Conservation (phyloP, 2,329 filamentous ascomycete species). For the Aureobasidium uvarum region DNA sequence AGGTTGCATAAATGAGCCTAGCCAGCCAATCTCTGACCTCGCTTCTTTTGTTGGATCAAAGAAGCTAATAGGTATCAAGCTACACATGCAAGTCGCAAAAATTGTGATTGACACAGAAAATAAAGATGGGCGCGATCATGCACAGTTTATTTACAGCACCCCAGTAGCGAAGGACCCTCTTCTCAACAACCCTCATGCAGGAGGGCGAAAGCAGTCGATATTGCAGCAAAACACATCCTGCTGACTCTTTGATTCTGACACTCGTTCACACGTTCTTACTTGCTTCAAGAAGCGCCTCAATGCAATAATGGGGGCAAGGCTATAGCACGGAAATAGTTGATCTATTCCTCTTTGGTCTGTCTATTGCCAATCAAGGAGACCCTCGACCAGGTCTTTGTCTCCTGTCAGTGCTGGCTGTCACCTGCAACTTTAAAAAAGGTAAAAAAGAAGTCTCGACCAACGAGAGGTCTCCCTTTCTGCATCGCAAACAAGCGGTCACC, state of each 20-base stretch:
- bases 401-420: slow-evolving; percentile 10
- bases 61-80: neutral
- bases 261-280: neutral
- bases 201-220: neutral
- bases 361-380: neutral
- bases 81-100: slow-evolving; percentile 18
- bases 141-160: slow-evolving; percentile 1
- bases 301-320: neutral
- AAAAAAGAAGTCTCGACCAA: neutral
- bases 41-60: neutral
- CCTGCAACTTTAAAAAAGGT: slow-evolving; percentile 16
- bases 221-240: neutral
- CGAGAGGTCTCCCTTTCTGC: neutral
- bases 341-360: neutral
- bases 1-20: neutral
- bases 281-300: neutral
- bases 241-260: slow-evolving; percentile 22
- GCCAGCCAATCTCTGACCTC: neutral
- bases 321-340: slow-evolving; percentile 10
- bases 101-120: slow-evolving; percentile 11
- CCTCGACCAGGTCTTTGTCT: slow-evolving; percentile 16
- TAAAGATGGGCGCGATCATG: slow-evolving; percentile 9
- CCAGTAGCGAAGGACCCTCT: slow-evolving; percentile 9
- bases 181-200: slow-evolving; percentile 3
- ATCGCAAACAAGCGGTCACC: neutral